Evolutionary conservation across 2,329 filamentous ascomycete genomes (phyloP), one percentile per base, ranked within the genome.

Genomic region (Lecanicillium sp.): DNA sequence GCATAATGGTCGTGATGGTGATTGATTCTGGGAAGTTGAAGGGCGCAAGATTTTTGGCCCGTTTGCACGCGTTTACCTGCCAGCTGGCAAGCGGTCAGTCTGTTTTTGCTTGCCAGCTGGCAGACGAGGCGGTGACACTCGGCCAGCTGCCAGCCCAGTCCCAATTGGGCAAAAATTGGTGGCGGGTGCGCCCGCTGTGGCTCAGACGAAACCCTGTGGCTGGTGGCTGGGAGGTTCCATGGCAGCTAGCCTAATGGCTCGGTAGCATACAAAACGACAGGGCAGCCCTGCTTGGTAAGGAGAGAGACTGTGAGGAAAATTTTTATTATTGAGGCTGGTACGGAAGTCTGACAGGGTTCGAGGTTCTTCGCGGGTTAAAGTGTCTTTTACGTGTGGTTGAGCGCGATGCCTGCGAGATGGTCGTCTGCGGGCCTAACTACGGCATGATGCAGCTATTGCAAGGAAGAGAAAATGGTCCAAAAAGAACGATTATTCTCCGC

Each of bases 161-260:
- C 37, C 29, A 23, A 48, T 48, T 48, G 29, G 37, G 21, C 29
- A 15, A 39, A 39, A 17, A 39, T 23, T 15, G 35, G 43, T 46
- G 43, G 43, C 43, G 19, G 43, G 43, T 39, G 43, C 17, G 27
- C 12, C 43, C 35, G n/a, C n/a, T n/a, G 44, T 40, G 36, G 44
- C 44, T 47, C n/a, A 32, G 36, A 20, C 8, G 12, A 14, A 14
- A 20, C 26, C 27, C 27, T 35, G 44, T 47, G 36, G 44, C 44
- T 47, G 44, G 44, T 47, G 44, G 44, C 37, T 47, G 44, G 44
- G 44, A 33, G 11, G 8, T n/a, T 35, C 14, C n/a, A n/a, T n/a
- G n/a, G n/a, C n/a, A n/a, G n/a, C n/a, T n/a, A n/a, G n/a, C n/a
- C 7, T 29, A 12, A 29, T 29, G 7, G 12, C 26, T 7, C 26